These are phyloP conservation scores for Pseudoturritis turrita DNA, from an alignment of 345 rosid species.

Conservation along the genomic window DNA sequence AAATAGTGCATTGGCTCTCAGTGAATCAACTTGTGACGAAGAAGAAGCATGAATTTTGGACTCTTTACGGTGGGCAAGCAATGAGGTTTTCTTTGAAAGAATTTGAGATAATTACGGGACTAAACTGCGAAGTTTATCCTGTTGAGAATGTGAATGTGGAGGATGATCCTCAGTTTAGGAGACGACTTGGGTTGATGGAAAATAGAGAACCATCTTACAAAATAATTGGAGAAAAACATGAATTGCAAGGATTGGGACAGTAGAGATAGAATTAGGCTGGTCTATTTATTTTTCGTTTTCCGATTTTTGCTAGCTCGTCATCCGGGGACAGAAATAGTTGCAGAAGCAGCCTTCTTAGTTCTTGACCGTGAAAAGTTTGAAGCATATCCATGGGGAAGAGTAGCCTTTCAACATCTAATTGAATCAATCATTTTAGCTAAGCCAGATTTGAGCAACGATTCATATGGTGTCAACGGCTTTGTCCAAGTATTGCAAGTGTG, in stretches of 20 bases:
- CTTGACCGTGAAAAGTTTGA: no score
- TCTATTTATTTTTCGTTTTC: neutral
- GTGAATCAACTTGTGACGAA: neutral
- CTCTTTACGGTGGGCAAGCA: neutral
- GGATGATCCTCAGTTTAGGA: neutral
- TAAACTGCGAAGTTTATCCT: neutral
- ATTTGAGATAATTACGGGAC: neutral
- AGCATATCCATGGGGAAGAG: no score
- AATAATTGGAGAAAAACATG: neutral
- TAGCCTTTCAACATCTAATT: no score
- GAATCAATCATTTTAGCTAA: no score
- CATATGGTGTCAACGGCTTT: neutral
- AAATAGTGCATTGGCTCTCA: neutral
- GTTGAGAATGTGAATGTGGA: neutral
- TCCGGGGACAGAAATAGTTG: neutral
- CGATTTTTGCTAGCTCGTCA: neutral
- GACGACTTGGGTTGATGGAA: neutral
- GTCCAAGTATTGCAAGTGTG: neutral
- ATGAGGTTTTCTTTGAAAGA: neutral
- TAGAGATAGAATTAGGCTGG: neutral
- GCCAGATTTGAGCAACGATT: no score
- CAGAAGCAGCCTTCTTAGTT: no score
- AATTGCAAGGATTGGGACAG: neutral
- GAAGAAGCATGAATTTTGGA: neutral
- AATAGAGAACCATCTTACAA: neutral